Evolutionary conservation across 441 rosid genomes (phyloP), one percentile per base, ranked within the genome.

Genomic region (Melastoma candidum): DNA sequence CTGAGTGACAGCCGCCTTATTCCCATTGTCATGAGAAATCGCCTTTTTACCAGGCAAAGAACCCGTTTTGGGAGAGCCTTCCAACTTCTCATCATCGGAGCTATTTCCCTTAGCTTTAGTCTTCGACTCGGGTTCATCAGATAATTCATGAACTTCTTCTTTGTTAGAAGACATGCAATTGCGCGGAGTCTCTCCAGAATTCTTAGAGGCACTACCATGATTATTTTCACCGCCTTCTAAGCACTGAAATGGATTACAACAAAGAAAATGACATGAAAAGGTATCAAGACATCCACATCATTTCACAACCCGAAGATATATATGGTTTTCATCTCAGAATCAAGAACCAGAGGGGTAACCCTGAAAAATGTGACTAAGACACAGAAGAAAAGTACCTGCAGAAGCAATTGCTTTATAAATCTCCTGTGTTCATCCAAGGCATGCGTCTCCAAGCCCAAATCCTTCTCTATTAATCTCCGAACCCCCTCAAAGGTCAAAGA

Each of bases 21-120:
- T 66, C 63, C 63, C 63, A 47, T 66, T 54, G 7, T 53, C 71
- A 51, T 66, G 55, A 64, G 70, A 77, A 50, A 61, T 50, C 39
- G 59, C 48, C 58, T 68, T 67, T 24, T 67, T 54, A 45, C 71
- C 82, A 2, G 80, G 66, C 76, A 83, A 51, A 58, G 82, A 83
- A 51, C 95, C 95, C 81, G 82, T 69, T 17, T 80, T 89, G 32
- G 92, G 92, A 13, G 94, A 92, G 70, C 78, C 88, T 66, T 87
- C 85, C 75, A 77, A 67, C 64, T 78, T 83, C 56, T 73, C 81
- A 53, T 71, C 80, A 63, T 70, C 87, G 26, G 79, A 69, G 56
- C 36, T 45, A 55, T 64, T 51, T 53, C 74, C 84, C 57, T 70
- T 77, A 26, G 45, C 69, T 46, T 72, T 72, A 26, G 65, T 74